These are phyloP conservation scores for Phytophthora capsici DNA, from an alignment of 352 stramenopile genomes.

Conservation along the genomic window DNA sequence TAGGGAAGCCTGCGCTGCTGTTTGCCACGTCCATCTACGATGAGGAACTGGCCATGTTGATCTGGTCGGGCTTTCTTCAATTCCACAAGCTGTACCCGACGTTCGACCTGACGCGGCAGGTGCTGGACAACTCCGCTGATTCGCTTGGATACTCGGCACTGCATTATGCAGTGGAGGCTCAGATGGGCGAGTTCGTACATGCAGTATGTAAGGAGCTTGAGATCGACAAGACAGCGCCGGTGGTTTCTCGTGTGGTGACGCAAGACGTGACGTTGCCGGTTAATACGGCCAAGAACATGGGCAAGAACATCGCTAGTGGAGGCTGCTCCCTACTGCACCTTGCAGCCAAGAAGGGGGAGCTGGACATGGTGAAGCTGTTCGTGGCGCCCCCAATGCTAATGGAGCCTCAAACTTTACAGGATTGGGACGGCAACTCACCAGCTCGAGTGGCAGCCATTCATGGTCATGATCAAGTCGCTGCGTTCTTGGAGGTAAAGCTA, in stretches of 20 bases:
- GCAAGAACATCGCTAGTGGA: slow-evolving; percentile 75
- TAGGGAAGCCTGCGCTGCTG: slow-evolving; percentile 81
- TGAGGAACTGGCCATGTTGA: slow-evolving; percentile 70
- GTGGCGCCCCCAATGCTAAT: slow-evolving; percentile 45
- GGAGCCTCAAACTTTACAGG: slow-evolving; percentile 24
- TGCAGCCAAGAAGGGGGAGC: slow-evolving; percentile 64
- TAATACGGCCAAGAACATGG: slow-evolving; percentile 63
- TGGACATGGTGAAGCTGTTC: slow-evolving; percentile 56
- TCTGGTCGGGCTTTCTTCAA: slow-evolving; percentile 63
- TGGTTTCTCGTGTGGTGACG: slow-evolving; percentile 43
- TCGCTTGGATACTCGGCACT: slow-evolving; percentile 71
- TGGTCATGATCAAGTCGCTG: slow-evolving; percentile 39
- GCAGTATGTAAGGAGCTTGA: slow-evolving; percentile 37
- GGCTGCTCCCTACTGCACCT: slow-evolving; percentile 76
- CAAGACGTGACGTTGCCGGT: slow-evolving; percentile 76
- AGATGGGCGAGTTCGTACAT: slow-evolving; percentile 61
- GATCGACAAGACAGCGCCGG: slow-evolving; percentile 16
- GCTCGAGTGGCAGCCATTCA: slow-evolving; percentile 59
- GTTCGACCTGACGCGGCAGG: slow-evolving; percentile 65
- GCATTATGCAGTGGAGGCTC: slow-evolving; percentile 80
- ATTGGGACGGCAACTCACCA: slow-evolving; percentile 74
- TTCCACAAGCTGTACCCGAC: slow-evolving; percentile 46
- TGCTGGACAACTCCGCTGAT: slow-evolving; percentile 74
- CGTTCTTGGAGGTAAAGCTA: slow-evolving; percentile 42
- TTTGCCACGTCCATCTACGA: slow-evolving; percentile 89